Base-by-base conservation (phyloP, 83 land plant genomes). In the Thuja plicata region DNA sequence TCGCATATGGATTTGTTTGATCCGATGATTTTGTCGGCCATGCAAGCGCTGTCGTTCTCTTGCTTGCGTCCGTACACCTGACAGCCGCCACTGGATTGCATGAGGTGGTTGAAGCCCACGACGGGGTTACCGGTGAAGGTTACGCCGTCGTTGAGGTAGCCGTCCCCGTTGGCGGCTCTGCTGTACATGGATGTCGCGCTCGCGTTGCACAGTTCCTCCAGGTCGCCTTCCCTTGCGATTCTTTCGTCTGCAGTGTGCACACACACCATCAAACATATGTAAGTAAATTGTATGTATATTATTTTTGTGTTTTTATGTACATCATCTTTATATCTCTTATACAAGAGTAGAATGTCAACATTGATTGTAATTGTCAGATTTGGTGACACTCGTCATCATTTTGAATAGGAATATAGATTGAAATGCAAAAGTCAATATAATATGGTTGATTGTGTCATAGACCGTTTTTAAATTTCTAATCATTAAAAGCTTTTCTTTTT, bases 41-140 rank as follows among this genome's bases (percentile, higher is more conserved):
- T 17, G 87, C 87, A 86, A 21, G 10, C 37, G 37, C 60, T n/a
- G 0, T 86, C 37, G n/a, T 37, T 86, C 24, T 86, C 87, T 13
- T 55, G 27, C 30, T 82, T 82, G 40, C 32, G 70, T 17, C 38
- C 21, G 87, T 86, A 86, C 16, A 43, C 38, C 32, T 88, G 89
- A 89, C 89, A 88, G 3, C 89, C 89, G 3, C 89, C 89, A 1
- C 89, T 21, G 37, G 88, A 38, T 32, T 60, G 35, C 66, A 88
- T 88, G 27, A 3, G 38, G n/a, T 88, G 50, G 66, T 88, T 88
- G 89, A 85, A 88, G 7, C 89, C 89, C 30, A 88, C 88, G 3
- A 86, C 89, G 16, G 89, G 89, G 37, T 46, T 88, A 3, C 89
- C 89, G 0, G 41, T 88, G 34, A 89, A 89, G 1, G 9, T 38